Evolutionary conservation across 169 alveolate genomes (phyloP), one percentile per base, ranked within the genome.

Genomic region (Eimeria falciformis): DNA sequence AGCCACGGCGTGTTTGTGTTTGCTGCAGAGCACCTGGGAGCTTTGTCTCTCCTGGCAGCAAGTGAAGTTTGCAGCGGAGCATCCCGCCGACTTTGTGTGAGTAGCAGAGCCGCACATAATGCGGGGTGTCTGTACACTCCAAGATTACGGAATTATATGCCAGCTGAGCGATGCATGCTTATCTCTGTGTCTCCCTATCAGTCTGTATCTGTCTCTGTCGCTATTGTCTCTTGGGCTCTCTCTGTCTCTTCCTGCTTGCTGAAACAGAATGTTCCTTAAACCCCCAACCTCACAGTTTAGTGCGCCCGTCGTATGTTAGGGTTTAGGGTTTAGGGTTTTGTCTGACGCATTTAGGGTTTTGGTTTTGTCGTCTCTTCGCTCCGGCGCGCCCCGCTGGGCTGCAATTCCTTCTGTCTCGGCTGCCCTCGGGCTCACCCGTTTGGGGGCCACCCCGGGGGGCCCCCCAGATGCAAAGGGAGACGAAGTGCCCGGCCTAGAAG

Each of bases 311-410:
- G 82, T 14, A 18, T 5, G 23, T 77, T 2, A 3, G 88, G 68
- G 25, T 4, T 47, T 3, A 25, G 73, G 50, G 25, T 4, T 4
- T 71, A 71, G 55, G 58, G 21, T 23, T 71, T 14, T 46, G 68
- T 77, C 68, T 45, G 86, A 4, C n/a, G 68, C 45, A 45, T 25
- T 21, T 77, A 77, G 86, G 66, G 66, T 77, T 77, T 77, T 77
- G 86, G n/a, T 77, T 43, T 43, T 77, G 50, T 77, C 86, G 23
- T 77, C 86, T 2, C 86, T 77, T 43, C 86, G 86, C 18, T 77
- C 86, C 46, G 86, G 86, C 7, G 53, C 66, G 27, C 86, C 86
- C 5, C 66, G 86, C 0, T 77, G 86, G 86, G 86, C 86, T 1
- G 86, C 86, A 6, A 53, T 73, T 5, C 21, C 83, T 4, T 33